These are phyloP conservation scores for Colletotrichum lentis DNA, from an alignment of 2,329 filamentous ascomycete species.

Conservation along the genomic window DNA sequence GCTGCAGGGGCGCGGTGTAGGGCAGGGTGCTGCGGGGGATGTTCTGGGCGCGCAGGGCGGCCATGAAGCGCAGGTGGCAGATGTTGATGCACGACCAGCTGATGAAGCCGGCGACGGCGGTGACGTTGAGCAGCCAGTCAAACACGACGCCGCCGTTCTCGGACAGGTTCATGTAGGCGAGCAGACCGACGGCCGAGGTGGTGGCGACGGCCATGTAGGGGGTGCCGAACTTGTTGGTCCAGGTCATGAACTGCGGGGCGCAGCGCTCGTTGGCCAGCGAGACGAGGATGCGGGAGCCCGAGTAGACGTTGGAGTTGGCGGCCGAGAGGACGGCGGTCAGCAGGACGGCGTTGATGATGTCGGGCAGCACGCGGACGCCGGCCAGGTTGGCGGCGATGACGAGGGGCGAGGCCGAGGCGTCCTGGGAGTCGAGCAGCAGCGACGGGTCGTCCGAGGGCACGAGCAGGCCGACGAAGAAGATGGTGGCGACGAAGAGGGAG, in stretches of 20 bases:
- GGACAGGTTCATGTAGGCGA: constrained; percentile 74
- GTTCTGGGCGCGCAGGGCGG: constrained; percentile 63
- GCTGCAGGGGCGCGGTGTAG: constrained; percentile 69
- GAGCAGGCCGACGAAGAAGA: constrained; percentile 77
- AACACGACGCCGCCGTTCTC: constrained; percentile 68
- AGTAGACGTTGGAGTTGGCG: constrained; percentile 80
- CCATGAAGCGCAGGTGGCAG: constrained; percentile 72
- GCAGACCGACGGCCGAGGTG: constrained; percentile 66
- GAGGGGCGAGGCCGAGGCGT: constrained; percentile 72
- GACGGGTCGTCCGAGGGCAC: constrained; percentile 68
- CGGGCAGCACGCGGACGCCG: constrained; percentile 69
- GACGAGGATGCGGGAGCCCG: constrained; percentile 73
- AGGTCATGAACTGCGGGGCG: constrained; percentile 66
- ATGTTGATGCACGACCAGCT: constrained; percentile 72
- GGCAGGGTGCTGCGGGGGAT: constrained; percentile 66
- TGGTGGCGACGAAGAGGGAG: constrained; percentile 68
- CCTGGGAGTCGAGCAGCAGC: constrained; percentile 60
- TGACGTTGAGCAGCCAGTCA: constrained; percentile 77
- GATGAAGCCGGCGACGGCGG: constrained; percentile 73
- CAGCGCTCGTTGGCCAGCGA: constrained; percentile 71
- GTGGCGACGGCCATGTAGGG: constrained; percentile 68
- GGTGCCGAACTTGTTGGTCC: constrained; percentile 68
- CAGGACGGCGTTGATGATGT: constrained; percentile 80
- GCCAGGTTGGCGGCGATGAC: constrained; percentile 68
- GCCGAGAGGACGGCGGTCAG: constrained; percentile 81